phyloP scores from a whole-genome alignment of 1,284 basidiomycete species.

The Pseudozyma pruni region DNA sequence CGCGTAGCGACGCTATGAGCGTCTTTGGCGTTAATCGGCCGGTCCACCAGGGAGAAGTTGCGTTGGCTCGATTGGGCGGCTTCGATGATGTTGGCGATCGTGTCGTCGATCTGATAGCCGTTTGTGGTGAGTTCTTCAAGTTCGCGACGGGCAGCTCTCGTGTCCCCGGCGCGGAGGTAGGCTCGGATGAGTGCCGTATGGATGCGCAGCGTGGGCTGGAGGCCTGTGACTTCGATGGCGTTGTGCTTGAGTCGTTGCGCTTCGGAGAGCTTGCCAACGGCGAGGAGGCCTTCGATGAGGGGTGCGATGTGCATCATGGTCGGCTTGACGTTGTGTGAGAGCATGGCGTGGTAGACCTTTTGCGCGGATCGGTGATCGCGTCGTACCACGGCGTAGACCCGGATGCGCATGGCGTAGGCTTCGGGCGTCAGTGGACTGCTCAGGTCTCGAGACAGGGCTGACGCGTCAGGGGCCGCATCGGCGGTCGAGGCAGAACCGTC shows the following conservation, averaged over 20 bases:
- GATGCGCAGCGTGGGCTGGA: slow-evolving; percentile 41
- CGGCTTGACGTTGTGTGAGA: slow-evolving; percentile 34
- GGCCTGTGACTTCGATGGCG: slow-evolving; percentile 18
- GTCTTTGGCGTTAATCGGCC: slow-evolving; percentile 13
- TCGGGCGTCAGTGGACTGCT: slow-evolving; percentile 16
- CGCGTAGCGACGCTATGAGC: slow-evolving; percentile 33
- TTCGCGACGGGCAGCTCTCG: slow-evolving; percentile 17
- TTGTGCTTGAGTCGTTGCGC: slow-evolving; percentile 40
- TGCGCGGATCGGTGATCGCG: slow-evolving; percentile 42
- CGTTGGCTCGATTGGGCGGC: slow-evolving; percentile 19
- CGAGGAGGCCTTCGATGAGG: slow-evolving; percentile 42
- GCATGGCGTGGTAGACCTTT: slow-evolving; percentile 42
- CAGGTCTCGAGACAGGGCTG: slow-evolving; percentile 17
- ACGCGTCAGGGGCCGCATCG: not conserved
- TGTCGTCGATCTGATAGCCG: slow-evolving; percentile 34
- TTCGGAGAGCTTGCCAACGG: slow-evolving; percentile 28
- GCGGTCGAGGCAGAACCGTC: not conserved
- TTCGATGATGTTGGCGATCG: slow-evolving; percentile 43
- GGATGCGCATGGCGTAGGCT: slow-evolving; percentile 47
- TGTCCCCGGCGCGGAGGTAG: slow-evolving; percentile 26
- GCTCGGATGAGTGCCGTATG: slow-evolving; percentile 46
- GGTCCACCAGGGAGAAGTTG: slow-evolving; percentile 18
- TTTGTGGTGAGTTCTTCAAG: slow-evolving; percentile 23
- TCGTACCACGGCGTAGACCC: slow-evolving; percentile 48
- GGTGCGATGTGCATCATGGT: slow-evolving; percentile 51